A percentile compares a stretch with the other conserved stretches of the same genome.
phyloP scores from a whole-genome alignment of 768 basidiomycete species.

The Termitomyces heimii region DNA sequence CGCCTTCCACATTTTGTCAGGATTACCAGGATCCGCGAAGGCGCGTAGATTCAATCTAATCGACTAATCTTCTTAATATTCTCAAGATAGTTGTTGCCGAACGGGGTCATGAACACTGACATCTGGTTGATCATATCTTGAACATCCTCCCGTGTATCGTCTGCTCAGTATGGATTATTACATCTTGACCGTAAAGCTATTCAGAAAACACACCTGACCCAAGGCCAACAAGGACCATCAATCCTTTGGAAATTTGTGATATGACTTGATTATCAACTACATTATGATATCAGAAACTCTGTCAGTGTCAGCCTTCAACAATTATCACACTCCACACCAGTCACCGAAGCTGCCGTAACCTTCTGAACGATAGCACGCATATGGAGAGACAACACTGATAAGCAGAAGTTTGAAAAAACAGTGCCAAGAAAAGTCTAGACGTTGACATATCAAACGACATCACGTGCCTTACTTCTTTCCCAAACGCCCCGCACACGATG shows the following conservation, averaged over 20 bases:
- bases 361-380: slow-evolving; percentile 90
- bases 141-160: slow-evolving; percentile 76
- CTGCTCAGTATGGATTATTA: slow-evolving; percentile 32
- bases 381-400: neutral
- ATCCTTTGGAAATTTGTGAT: slow-evolving; percentile 76
- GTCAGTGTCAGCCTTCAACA: neutral
- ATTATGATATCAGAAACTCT: neutral
- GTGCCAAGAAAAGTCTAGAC: neutral
- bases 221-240: slow-evolving; percentile 91
- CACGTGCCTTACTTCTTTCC: slow-evolving; percentile 3
- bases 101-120: slow-evolving; percentile 29
- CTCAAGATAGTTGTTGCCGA: neutral
- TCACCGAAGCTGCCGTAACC: slow-evolving; percentile 79
- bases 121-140: slow-evolving; percentile 78
- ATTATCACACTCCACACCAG: slow-evolving; percentile 37
- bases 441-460: neutral
- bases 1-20: slow-evolving; percentile 76
- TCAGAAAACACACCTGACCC: slow-evolving; percentile 52
- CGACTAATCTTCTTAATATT: slow-evolving; percentile 4
- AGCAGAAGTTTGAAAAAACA: neutral
- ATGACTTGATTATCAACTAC: slow-evolving; percentile 76
- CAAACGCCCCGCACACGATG: slow-evolving; percentile 11
- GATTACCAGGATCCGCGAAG: slow-evolving; percentile 54
- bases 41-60: slow-evolving; percentile 64
- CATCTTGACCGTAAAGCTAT: neutral